Base-by-base conservation (phyloP, 2,329 filamentous ascomycete species). In the Stagonosporopsis cucurbitacearum region DNA sequence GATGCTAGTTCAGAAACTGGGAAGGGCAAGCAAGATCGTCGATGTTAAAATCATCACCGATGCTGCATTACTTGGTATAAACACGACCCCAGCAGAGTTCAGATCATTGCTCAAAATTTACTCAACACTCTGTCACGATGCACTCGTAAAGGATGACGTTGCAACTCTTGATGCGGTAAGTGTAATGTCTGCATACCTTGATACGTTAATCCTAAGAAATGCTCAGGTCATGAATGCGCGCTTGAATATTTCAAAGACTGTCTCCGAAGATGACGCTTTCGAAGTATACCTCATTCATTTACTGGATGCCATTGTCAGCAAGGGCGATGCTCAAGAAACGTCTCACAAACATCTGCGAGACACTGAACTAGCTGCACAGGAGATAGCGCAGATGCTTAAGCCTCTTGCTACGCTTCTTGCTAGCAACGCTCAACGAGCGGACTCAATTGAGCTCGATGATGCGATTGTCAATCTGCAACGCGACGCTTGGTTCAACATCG, bases 401-500 rank as follows among this genome's bases (percentile, higher is more conserved):
- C 95, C 95, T 12, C 81, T 99, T n/a, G 91, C 95, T 7, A 82
- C 92, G 1, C 84, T 99, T 48, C 89, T 96, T 74, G 88, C 91
- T 8, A 72, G 73, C 50, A 76, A 71, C 52, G 69, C 60, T 49
- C 63, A 59, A 53, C 77, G 78, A 50, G 85, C 89, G 48, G 89
- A 93, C 47, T 87, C 94, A 55, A 67, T 76, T 19, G 71, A 77
- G 35, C 74, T 79, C 13, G 71, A 77, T 26, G 69, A 82, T 28
- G 70, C 70, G 6, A 85, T 86, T 7, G 84, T 90, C 58, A 84
- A 86, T 23, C 79, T 96, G 53, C 84, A 95, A 64, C 88, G 94
- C 48, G 93, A 99, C 80, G 91, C 92, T 5, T 99, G 95, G 95
- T 98, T 97, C 79, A 99, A 99, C 69, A 92, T 98, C 59, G 91